A percentile compares a stretch with the other conserved stretches of the same genome.
These are phyloP conservation scores for Colletotrichum siamense DNA, from an alignment of 2,329 filamentous ascomycete genomes.

Conservation along the genomic window DNA sequence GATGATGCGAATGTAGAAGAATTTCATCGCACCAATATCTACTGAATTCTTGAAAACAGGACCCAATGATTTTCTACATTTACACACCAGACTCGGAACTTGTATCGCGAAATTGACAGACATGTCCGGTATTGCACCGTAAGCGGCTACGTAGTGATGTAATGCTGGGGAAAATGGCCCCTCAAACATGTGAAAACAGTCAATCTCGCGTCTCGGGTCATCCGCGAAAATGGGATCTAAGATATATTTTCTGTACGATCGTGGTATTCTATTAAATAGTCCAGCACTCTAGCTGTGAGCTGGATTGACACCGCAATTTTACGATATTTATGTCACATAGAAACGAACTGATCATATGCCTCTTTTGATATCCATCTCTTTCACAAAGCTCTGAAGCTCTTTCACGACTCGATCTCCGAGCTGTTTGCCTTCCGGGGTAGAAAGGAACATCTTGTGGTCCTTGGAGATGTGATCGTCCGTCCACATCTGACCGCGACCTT, in stretches of 20 bases:
- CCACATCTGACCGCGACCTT: neutral
- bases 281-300: neutral
- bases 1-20: neutral
- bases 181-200: neutral
- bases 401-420: neutral
- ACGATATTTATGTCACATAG: neutral
- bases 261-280: neutral
- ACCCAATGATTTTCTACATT: neutral
- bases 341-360: neutral
- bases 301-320: neutral
- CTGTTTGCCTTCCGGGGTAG: neutral
- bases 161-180: neutral
- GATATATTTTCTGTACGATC: neutral
- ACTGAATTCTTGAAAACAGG: neutral
- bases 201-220: neutral
- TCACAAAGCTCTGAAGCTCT: neutral
- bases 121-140: neutral
- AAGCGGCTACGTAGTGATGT: neutral
- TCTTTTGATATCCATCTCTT: neutral
- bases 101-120: accelerated
- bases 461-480: neutral
- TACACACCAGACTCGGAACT: neutral
- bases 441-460: accelerated
- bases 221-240: neutral
- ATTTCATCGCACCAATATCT: neutral